Evolutionary conservation across 306 rosid species (phyloP), one percentile per base, ranked within the genome.

Genomic region (Quercus ilex): DNA sequence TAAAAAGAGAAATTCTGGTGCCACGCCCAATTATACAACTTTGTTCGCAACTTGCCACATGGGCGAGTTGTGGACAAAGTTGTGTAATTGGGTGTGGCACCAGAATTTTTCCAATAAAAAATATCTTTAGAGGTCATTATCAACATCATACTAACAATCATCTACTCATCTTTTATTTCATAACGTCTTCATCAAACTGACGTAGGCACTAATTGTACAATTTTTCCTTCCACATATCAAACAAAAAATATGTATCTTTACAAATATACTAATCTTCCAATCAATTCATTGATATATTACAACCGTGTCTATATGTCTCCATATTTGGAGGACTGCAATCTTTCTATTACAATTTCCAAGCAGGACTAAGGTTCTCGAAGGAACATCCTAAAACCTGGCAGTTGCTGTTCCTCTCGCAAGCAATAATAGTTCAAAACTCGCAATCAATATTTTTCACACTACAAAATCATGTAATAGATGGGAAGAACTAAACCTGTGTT

Each of bases 381-480:
- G 23, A 55, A 5, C 26, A 62, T 64, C 49, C 30, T 25, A 70
- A 56, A 28, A 25, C 52, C 76, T 17, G 49, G 58, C 18, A 35
- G 25, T 17, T 64, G 8, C 77, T 23, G 69, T 28, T 17, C 49
- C 67, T 26, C 73, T 74, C 11, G 13, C 52, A 68, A 35, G 72
- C 52, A 67, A 33, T 33, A 19, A 68, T 4, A 67, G 26, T 35
- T 68, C 72, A 68, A 68, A 19, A 68, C 35, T 31, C 43, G 72
- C 77, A 79, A 78, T 55, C 72, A 4, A 35, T 73, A 28, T 55
- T 69, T 56, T 65, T 89, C 86, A 88, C 86, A 88, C 91, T 43
- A 88, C 91, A 78, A 90, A 90, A 86, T 88, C 96, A 26, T 85
- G 92, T 26, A 86, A 77, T 56, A 89, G 84, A 79, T 88, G 88